These are phyloP conservation scores for Thermomucor indicae-seudaticae DNA, from an alignment of 371 early-diverging fungal genomes.

Conservation along the genomic window DNA sequence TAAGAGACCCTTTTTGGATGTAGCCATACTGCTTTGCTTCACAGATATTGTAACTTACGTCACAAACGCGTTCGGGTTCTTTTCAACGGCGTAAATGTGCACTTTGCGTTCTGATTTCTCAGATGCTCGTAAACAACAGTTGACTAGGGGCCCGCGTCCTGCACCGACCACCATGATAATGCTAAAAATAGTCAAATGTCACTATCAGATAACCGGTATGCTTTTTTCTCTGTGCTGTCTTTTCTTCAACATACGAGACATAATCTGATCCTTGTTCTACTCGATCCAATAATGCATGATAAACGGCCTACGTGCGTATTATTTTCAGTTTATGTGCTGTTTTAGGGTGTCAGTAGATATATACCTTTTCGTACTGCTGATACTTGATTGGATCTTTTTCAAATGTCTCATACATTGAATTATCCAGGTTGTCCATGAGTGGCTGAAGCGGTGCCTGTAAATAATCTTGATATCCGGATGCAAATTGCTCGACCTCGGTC, in stretches of 20 bases:
- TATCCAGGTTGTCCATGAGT: slow-evolving; percentile 90
- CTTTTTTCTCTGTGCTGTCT: background rate
- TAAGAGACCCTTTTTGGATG: background rate
- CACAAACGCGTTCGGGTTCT: slow-evolving; percentile 93
- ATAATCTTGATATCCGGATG: slow-evolving; percentile 81
- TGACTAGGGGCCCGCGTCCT: slow-evolving; percentile 78
- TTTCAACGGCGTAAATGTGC: slow-evolving; percentile 83
- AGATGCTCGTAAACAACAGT: slow-evolving; percentile 79
- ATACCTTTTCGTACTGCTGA: slow-evolving; percentile 78
- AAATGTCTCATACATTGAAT: slow-evolving; percentile 90
- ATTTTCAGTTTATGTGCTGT: background rate
- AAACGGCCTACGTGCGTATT: slow-evolving; percentile 40
- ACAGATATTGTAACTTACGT: slow-evolving; percentile 63
- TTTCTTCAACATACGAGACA: slow-evolving; percentile 40
- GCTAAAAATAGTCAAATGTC: slow-evolving; percentile 15
- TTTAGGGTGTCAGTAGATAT: background rate
- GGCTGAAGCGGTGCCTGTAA: slow-evolving; percentile 90
- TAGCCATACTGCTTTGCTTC: no score
- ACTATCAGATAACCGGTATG: background rate
- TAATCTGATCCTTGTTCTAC: slow-evolving; percentile 36
- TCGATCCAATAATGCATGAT: slow-evolving; percentile 58
- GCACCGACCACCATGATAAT: slow-evolving; percentile 89
- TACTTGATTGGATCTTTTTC: slow-evolving; percentile 93
- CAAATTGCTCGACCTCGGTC: slow-evolving; percentile 67
- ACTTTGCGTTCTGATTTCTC: slow-evolving; percentile 61